Evolutionary conservation across 352 stramenopile species (phyloP), one percentile per base, ranked within the genome.

Genomic region (Pythium inflatum): DNA sequence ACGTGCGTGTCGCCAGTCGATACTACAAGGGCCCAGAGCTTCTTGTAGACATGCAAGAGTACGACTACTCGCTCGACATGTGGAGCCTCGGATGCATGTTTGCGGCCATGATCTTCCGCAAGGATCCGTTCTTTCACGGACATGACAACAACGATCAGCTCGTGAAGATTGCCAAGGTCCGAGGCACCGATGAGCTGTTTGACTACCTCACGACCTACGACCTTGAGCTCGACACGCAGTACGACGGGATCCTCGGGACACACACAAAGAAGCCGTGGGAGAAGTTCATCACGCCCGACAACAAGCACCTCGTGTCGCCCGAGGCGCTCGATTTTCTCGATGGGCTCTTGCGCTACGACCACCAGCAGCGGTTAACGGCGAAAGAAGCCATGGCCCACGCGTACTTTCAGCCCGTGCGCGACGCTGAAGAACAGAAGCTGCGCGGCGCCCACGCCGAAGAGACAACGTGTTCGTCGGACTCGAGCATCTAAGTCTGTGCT

Each of bases 61-160:
- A 99, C 77, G 98, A 99, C 85, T 99, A 99, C 82, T 98, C 96
- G 41, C 87, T 99, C 43, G 98, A 99, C 78, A 99, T 99, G 97
- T 99, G 97, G 97, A 97, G 86, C 59, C 80, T 99, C 14, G 98
- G 98, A n/a, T 99, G 97, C 71, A 99, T 99, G 94, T 98, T 99
- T 75, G 97, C 96, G 16, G 94, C 94, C 22, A 99, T 99, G 97
- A 99, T 99, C 76, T 99, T 99, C 83, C 89, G 97, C 68, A 99
- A 99, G 76, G 97, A 99, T 75, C 97, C 97, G 5, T 99, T 99
- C 77, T 99, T 99, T 83, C 97, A 99, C 73, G 98, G 98, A 41
- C 95, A 99, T 65, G 97, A 99, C 75, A 99, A 99, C 79, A 99
- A 98, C 73, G 98, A 99, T 82, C 98, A 99, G 82, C 82, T 99